phyloP scores from a whole-genome alignment of 2,329 filamentous ascomycete genomes.

The Thielaviopsis populi region DNA sequence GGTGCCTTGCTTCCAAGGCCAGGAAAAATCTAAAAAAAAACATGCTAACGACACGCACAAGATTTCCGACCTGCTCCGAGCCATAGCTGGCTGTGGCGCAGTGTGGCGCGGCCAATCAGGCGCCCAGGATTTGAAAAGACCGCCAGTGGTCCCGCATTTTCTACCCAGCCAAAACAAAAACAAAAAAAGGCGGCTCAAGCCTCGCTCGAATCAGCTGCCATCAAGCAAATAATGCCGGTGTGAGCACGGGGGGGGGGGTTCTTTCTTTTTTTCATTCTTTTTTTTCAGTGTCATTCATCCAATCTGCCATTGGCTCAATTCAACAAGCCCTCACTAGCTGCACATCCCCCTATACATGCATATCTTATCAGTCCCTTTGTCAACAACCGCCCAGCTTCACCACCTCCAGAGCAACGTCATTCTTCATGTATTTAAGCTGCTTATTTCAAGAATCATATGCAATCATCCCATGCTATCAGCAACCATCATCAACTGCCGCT shows the following conservation, averaged over 20 bases:
- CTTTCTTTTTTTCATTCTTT: no score
- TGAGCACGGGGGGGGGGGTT: neutral
- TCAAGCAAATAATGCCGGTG: no score
- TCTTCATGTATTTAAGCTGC: neutral
- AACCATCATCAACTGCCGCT: no score
- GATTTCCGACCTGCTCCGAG: slow-evolving; percentile 31
- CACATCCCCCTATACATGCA: neutral
- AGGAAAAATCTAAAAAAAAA: slow-evolving; percentile 15
- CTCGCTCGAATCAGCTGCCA: no score
- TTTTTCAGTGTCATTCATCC: neutral
- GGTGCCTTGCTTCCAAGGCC: slow-evolving; percentile 30
- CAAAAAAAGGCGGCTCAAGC: neutral
- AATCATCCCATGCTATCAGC: no score
- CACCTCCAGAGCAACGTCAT: neutral
- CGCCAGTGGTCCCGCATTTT: slow-evolving; percentile 20
- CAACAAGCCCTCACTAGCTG: neutral
- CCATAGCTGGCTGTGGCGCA: slow-evolving; percentile 19
- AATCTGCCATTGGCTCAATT: neutral
- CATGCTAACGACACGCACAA: slow-evolving; percentile 11
- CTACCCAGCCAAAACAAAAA: neutral
- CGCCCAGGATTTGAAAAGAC: slow-evolving; percentile 17
- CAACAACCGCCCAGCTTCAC: neutral
- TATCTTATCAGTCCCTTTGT: neutral
- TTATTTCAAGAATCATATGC: no score
- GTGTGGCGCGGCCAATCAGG: slow-evolving; percentile 24